Evolutionary conservation across 2,329 filamentous ascomycete species (phyloP), one percentile per base, ranked within the genome.

Genomic region (Aspergillus jensenii): DNA sequence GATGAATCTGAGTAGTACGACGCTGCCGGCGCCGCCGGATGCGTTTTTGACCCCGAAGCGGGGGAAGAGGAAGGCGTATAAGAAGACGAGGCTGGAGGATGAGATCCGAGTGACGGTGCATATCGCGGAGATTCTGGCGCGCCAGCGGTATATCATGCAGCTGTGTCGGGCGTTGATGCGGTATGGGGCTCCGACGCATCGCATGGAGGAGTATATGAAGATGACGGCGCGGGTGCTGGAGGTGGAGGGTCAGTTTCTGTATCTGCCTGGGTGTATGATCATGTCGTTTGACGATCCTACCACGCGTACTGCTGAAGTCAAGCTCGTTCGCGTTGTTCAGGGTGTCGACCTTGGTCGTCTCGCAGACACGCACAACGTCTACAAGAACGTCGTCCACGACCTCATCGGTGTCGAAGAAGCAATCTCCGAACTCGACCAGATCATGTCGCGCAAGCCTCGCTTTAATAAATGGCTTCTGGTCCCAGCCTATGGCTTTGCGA

Each of bases 251-350:
- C 91, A 96, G 69, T 97, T 96, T 67, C 78, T 97, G 19, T 98
- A 97, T 71, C 86, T 97, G 27, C 93, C 93, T 0, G 91, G 91
- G 0, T 96, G 91, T 69, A 98, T 97, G 93, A 90, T 97, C 56
- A 89, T 96, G 70, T 95, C 91, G 3, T 97, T 98, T 68, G 93
- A 87, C 50, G 79, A 81, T 55, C 65, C 71, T 4, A 69, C 72
- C 4, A 81, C 79, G 1, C 78, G 80, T 61, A 80, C 78, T 4
- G 78, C 78, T 0, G 79, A 81, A 59, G 75, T 81, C 39, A 78
- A 79, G 56, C 67, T 81, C 23, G 74, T 81, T 27, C 73, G 76
- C 40, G 73, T 74, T 27, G 66, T 71, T 0, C 77, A 79, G 52
- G 77, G 74, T 4, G 74, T 81, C 12, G 77, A 81, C 59, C 67